Base-by-base conservation (phyloP, 768 basidiomycete genomes). In the Amanita polypyramis region DNA sequence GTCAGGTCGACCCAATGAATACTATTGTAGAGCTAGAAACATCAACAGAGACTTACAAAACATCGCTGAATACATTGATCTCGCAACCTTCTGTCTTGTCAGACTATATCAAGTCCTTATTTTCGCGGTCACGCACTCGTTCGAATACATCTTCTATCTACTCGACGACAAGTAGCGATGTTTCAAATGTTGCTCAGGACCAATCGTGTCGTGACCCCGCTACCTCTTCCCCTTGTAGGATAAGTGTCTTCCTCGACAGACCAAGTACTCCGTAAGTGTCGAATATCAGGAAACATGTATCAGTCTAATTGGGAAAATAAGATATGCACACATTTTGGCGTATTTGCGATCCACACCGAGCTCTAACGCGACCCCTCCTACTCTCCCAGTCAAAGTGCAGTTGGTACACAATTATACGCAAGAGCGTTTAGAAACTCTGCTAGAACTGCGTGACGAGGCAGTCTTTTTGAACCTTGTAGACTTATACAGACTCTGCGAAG, bases 371-470 rank as follows among this genome's bases (percentile, higher is more conserved):
- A 19, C 14, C n/a, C n/a, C 10, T 19, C 17, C 33, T 30, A 36
- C 40, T 17, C 32, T 49, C 6, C 47, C 47, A 8, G 32, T 40
- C 17, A 30, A 23, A 15, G 47, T 49, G 19, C 47, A 42, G 12
- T 42, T 49, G 30, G 40, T 42, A 10, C 47, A 37, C 19, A 49
- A 49, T 21, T 40, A 42, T n/a, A 69, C 69, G 5, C 65, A 62
- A 14, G 57, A 70, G 2, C 76, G 77, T 8, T 66, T 88, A 15
- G 87, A 88, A 45, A 67, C 66, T 1, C 72, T 91, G 19, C 71
- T 86, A 37, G 83, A 87, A 51, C 75, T 90, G 19, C 77, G 86
- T 9, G 86, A 91, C 53, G 88, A 92, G 59, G 83, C 88, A 1
- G 68, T 69, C 35, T 88, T 79, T 57, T 76, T 91, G n/a, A 79